Evolutionary conservation across 441 rosid genomes (phyloP).

Genomic region (Euphorbia schlechtendalii): DNA sequence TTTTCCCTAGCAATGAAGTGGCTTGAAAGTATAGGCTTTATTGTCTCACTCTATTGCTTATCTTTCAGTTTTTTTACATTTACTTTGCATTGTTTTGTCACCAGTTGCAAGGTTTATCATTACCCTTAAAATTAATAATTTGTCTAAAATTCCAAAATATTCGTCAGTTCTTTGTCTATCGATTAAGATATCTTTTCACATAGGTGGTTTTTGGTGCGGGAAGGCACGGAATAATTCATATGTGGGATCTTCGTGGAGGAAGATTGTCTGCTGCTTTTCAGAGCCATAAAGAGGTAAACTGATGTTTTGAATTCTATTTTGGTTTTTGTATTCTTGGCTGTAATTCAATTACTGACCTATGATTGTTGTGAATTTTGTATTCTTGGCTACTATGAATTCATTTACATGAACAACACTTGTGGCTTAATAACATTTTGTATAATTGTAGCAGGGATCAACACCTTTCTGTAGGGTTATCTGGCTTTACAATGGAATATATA

Average conservation of each 20-base stretch:
- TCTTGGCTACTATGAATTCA: not conserved
- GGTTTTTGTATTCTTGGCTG: not conserved
- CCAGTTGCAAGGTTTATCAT: not conserved
- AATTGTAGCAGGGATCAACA: not conserved
- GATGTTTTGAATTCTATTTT: not conserved
- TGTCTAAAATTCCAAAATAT: not conserved
- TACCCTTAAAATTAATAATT: not conserved
- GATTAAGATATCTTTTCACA: conserved; percentile 2
- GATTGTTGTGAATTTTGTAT: not conserved
- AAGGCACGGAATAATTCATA: conserved; percentile 54
- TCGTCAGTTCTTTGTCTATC: not conserved
- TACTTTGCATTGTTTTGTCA: conserved; percentile 1
- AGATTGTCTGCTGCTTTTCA: conserved; percentile 57
- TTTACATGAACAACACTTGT: no score
- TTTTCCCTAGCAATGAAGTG: not conserved
- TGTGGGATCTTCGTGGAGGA: conserved; percentile 97
- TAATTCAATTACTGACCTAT: not conserved
- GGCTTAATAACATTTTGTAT: not conserved
- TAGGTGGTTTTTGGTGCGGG: conserved; percentile 82
- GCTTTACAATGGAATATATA: not conserved
- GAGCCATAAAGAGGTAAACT: conserved; percentile 55
- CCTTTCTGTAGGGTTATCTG: not conserved
- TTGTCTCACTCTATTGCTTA: not conserved
- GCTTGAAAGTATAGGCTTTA: not conserved
- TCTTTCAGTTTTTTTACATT: not conserved